A percentile compares a stretch with the other conserved stretches of the same genome.
Conservation (phyloP, 345 rosid genomes). For the Citrus sinensis region DNA sequence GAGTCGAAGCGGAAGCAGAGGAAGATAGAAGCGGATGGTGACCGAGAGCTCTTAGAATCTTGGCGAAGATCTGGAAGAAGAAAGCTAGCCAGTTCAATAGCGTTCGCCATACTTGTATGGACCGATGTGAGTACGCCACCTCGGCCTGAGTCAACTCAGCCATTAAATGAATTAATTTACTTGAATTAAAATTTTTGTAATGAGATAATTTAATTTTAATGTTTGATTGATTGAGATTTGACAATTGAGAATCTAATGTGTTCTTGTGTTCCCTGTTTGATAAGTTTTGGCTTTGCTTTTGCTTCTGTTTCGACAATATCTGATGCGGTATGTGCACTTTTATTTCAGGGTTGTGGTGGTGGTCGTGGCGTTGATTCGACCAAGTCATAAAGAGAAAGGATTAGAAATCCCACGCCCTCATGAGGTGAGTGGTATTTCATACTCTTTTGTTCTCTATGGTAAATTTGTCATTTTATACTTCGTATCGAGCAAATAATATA, state of each 20-base stretch:
- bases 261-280: background rate
- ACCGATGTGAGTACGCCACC: constrained; percentile 62
- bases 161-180: constrained; percentile 29
- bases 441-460: background rate
- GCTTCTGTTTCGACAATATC: background rate
- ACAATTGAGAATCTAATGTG: background rate
- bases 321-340: background rate
- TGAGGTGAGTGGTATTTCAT: background rate
- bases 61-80: constrained; percentile 77
- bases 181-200: background rate
- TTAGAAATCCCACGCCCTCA: constrained; percentile 13
- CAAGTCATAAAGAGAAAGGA: constrained; percentile 1
- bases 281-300: background rate
- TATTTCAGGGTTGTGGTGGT: constrained; percentile 1
- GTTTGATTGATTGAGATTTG: background rate
- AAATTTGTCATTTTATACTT: background rate
- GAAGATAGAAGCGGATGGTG: constrained; percentile 67
- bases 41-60: constrained; percentile 65
- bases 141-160: constrained; percentile 94
- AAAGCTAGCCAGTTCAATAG: constrained; percentile 79
- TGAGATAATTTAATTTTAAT: background rate
- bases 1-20: constrained; percentile 36
- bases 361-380: constrained; percentile 15
- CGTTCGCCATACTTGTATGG: constrained; percentile 61
- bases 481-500: background rate